Evolutionary conservation across 192 early-diverging fungal genomes (phyloP).

Genomic region (Linnemannia zychae): DNA sequence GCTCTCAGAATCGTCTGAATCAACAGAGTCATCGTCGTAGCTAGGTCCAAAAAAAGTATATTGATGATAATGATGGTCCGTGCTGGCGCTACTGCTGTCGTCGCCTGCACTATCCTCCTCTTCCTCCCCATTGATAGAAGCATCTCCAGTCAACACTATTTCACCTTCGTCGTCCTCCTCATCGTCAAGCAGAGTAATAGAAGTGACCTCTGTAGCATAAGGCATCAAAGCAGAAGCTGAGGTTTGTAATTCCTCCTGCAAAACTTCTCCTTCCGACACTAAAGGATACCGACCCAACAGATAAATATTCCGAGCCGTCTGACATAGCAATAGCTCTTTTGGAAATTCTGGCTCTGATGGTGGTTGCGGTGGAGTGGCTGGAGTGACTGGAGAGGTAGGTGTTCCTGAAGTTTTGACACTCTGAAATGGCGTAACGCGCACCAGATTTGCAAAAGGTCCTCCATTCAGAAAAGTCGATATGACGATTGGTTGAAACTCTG

Average conservation of each 20-base stretch:
- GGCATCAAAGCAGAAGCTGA: neutral
- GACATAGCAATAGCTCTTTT: conserved; percentile 26
- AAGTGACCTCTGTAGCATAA: neutral
- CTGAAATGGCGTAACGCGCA: neutral
- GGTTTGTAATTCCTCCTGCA: neutral
- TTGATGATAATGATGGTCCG: neutral
- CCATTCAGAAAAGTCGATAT: neutral
- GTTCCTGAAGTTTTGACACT: neutral
- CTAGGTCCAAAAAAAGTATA: neutral
- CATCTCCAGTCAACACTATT: neutral
- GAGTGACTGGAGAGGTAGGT: neutral
- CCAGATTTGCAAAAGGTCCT: neutral
- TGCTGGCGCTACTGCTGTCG: neutral
- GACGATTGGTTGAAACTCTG: neutral
- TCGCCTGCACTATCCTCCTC: neutral
- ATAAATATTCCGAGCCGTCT: conserved; percentile 46
- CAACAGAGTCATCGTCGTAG: conserved; percentile 13
- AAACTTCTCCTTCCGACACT: too few species aligned
- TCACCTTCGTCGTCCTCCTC: conserved; percentile 38
- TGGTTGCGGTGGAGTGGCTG: neutral
- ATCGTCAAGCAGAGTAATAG: conserved; percentile 12
- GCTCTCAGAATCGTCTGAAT: neutral
- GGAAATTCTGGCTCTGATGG: conserved; percentile 9
- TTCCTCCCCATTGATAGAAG: neutral
- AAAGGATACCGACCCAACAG: conserved; percentile 20